Evolutionary conservation across 2,329 filamentous ascomycete species (phyloP).

Genomic region (Colletotrichum cereale): DNA sequence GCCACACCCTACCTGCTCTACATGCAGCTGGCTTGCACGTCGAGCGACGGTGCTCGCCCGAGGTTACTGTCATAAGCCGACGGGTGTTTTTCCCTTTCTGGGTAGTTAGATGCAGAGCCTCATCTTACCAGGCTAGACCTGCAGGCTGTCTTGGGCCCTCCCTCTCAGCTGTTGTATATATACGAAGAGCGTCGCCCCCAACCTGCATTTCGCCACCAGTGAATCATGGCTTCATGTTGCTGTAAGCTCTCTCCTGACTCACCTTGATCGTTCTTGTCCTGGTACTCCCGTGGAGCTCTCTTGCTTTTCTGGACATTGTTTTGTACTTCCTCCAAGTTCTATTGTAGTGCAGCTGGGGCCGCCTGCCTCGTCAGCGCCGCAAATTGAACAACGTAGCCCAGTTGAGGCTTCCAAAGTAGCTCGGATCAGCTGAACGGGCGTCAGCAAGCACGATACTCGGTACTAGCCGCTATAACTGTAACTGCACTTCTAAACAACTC

Average conservation of each 20-base stretch:
- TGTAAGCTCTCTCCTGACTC: too few species aligned
- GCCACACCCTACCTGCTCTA: background rate
- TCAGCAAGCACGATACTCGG: background rate
- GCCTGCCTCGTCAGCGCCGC: background rate
- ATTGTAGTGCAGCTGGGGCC: background rate
- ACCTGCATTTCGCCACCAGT: background rate
- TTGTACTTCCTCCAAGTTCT: background rate
- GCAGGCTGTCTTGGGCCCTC: background rate
- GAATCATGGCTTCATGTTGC: background rate
- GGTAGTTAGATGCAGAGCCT: constrained; percentile 12
- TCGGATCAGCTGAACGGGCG: background rate
- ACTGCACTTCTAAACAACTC: too few species aligned
- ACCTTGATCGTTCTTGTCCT: background rate
- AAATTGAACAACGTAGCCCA: background rate
- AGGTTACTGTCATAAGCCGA: background rate
- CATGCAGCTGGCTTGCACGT: background rate
- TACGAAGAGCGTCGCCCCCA: background rate
- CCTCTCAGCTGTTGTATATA: background rate
- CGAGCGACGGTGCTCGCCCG: background rate
- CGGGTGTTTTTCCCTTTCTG: too few species aligned
- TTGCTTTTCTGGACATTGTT: background rate
- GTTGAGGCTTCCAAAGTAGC: background rate
- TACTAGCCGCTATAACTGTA: background rate
- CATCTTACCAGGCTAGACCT: background rate
- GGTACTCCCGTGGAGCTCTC: background rate